Percentiles rank a stretch among this genome's conserved stretches.
phyloP scores from a whole-genome alignment of 768 basidiomycete species.

The Russula foetens region DNA sequence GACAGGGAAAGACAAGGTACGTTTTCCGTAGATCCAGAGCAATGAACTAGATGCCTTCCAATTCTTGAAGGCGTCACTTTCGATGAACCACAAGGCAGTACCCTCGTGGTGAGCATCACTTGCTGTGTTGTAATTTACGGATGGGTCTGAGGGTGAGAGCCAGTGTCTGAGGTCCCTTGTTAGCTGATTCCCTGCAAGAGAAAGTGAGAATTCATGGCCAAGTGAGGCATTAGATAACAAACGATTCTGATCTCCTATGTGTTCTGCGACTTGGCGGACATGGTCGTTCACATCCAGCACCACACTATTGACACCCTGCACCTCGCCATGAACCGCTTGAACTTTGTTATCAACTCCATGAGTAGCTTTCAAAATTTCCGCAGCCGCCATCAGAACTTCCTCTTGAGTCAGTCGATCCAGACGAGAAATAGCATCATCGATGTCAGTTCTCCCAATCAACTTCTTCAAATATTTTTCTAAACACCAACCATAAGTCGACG shows the following conservation, averaged over 20 bases:
- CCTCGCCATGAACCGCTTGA: too few species aligned
- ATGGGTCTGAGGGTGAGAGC: neutral
- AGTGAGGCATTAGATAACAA: neutral
- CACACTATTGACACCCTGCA: too few species aligned
- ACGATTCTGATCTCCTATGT: neutral
- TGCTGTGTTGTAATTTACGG: neutral
- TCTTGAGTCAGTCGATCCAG: too few species aligned
- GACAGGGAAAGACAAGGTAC: neutral
- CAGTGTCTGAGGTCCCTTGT: neutral
- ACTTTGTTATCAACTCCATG: too few species aligned
- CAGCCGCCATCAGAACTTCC: too few species aligned
- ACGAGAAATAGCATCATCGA: neutral
- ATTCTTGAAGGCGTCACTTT: neutral
- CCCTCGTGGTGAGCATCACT: neutral
- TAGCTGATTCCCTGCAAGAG: neutral
- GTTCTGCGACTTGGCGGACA: neutral
- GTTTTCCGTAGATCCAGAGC: too few species aligned
- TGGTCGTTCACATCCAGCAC: too few species aligned
- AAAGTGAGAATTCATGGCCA: neutral
- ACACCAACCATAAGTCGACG: neutral
- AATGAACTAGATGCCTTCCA: neutral
- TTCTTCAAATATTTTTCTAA: too few species aligned
- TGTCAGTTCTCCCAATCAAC: neutral
- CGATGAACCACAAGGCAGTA: neutral
- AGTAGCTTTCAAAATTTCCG: too few species aligned